These are phyloP conservation scores for Fistulifera solaris DNA, from an alignment of 108 stramenopile species.

Conservation along the genomic window DNA sequence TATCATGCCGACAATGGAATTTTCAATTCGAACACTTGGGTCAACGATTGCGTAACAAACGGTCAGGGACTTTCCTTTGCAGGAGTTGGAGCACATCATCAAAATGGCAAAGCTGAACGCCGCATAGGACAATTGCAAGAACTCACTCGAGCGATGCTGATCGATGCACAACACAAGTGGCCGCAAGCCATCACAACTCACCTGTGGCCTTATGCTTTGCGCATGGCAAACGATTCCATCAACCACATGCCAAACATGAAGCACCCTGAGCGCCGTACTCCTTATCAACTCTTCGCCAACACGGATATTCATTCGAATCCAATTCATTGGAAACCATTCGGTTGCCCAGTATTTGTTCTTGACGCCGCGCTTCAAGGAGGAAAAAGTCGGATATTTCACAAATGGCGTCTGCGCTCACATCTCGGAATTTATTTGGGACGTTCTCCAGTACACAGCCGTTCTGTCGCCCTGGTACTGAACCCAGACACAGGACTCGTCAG, in stretches of 20 bases:
- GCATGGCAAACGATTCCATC: conserved; percentile 11
- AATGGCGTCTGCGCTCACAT: conserved; percentile 26
- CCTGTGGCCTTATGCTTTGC: conserved; percentile 31
- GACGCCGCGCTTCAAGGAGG: conserved; percentile 6
- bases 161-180: conserved; percentile 22
- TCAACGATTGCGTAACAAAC: conserved; percentile 15
- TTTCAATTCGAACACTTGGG: conserved; percentile 23
- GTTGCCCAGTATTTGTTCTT: conserved; percentile 18
- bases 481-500: conserved; percentile 21
- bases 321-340: conserved; percentile 16
- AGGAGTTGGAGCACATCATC: conserved; percentile 24
- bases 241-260: conserved; percentile 6
- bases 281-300: conserved; percentile 7
- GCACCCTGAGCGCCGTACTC: background rate
- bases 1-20: conserved; percentile 47
- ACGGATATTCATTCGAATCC: conserved; percentile 9
- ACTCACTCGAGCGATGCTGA: conserved; percentile 11
- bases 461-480: conserved; percentile 29
- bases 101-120: conserved; percentile 24
- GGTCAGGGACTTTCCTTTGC: conserved; percentile 27
- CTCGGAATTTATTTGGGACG: conserved; percentile 29
- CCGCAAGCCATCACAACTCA: conserved; percentile 11
- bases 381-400: conserved; percentile 7
- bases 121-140: conserved; percentile 19
- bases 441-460: conserved; percentile 19